These are phyloP conservation scores for Alectoria sarmentosa DNA, from an alignment of 495 filamentous ascomycete genomes.

Conservation along the genomic window DNA sequence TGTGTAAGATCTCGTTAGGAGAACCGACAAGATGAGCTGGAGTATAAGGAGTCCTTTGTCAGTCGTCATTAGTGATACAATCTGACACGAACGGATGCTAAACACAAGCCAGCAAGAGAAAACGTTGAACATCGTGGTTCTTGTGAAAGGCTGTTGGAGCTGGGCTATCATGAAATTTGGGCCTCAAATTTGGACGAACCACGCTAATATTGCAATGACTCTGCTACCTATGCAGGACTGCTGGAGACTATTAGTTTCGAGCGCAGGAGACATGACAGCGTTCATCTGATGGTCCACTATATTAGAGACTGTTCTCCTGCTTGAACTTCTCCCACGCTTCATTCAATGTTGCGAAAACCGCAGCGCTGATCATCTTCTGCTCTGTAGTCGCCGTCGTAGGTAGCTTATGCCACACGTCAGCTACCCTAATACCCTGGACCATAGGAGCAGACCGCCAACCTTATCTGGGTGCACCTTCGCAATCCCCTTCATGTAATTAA, in stretches of 20 bases:
- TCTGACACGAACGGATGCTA: no score
- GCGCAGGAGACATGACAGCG: background rate
- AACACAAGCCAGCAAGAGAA: background rate
- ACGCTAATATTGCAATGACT: background rate
- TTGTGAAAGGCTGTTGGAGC: background rate
- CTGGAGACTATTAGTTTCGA: background rate
- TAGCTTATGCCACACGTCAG: conserved; percentile 48
- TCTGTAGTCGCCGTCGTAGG: conserved; percentile 85
- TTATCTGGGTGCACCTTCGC: conserved; percentile 98
- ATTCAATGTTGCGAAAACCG: conserved; percentile 88
- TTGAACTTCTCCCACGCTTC: conserved; percentile 99
- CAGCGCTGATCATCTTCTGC: conserved; percentile 82
- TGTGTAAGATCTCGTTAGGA: no score
- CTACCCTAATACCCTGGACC: background rate
- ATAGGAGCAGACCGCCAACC: conserved; percentile 47
- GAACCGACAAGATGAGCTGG: no score
- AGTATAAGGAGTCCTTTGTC: no score
- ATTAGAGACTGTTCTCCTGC: conserved; percentile 70
- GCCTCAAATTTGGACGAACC: background rate
- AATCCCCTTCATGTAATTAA: conserved; percentile 98
- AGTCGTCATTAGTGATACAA: no score
- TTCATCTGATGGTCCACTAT: background rate
- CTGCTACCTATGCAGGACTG: background rate
- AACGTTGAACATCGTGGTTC: background rate
- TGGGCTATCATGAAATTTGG: background rate